Conservation (phyloP, 768 basidiomycete species). For the Termitomyces sp. region DNA sequence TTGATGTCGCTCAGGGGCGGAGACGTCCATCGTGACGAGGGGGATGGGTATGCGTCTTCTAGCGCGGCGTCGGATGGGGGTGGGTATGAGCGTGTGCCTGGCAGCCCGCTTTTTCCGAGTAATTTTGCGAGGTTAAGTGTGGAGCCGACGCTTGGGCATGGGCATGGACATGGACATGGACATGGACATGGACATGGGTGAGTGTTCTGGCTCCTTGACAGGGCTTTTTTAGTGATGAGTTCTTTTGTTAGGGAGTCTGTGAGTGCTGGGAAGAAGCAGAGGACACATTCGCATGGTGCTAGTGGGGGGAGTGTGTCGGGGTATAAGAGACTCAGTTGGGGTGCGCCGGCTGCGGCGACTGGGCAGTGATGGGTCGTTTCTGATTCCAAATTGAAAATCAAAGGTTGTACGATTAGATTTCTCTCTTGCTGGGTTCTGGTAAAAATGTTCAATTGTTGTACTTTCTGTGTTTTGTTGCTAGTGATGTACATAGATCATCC, state of each 20-base stretch:
- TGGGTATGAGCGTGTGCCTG: constrained; percentile 62
- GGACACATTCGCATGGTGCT: constrained; percentile 3
- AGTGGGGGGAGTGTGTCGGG: constrained; percentile 17
- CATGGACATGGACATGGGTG: no score
- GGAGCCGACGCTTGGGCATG: background rate
- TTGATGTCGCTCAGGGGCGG: constrained; percentile 17
- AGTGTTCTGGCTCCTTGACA: no score
- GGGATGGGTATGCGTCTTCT: constrained; percentile 41
- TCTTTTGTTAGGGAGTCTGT: constrained; percentile 21
- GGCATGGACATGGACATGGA: no score
- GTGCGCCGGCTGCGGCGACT: background rate
- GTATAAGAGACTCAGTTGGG: constrained; percentile 20
- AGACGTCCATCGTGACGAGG: constrained; percentile 20
- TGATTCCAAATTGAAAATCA: no score
- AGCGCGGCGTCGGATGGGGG: constrained; percentile 11
- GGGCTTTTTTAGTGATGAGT: no score
- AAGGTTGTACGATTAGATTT: no score
- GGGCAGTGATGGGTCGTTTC: no score
- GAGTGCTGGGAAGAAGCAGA: no score
- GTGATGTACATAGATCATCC: no score
- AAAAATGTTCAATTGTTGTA: no score
- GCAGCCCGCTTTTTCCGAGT: constrained; percentile 79
- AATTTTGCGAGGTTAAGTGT: constrained; percentile 70
- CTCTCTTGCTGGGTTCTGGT: no score
- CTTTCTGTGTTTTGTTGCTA: no score